A percentile compares a stretch with the other conserved stretches of the same genome.
phyloP scores from a whole-genome alignment of 371 early-diverging fungal species.

The Phascolomyces articulosus region DNA sequence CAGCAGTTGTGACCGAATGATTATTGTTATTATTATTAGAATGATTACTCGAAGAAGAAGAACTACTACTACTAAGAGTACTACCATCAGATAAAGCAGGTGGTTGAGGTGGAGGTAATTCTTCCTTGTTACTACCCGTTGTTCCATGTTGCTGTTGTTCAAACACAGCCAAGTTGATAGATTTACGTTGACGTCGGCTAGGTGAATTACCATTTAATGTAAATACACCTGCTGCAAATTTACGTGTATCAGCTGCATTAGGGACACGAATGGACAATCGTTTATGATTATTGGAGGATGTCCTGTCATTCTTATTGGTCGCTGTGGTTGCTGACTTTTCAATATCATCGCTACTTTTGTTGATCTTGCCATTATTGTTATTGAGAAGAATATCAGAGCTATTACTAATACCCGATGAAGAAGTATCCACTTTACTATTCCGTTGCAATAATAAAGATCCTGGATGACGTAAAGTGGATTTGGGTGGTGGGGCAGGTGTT shows the following conservation, averaged over 20 bases:
- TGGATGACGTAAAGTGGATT: constrained; percentile 26
- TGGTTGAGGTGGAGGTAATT: constrained; percentile 25
- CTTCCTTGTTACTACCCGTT: background rate
- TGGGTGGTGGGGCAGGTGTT: constrained; percentile 26
- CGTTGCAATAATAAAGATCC: constrained; percentile 32
- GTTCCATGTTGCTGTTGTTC: constrained; percentile 12
- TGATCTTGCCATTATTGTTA: background rate
- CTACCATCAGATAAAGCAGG: constrained; percentile 43
- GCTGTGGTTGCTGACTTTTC: too few species aligned
- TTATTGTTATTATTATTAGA: constrained; percentile 6
- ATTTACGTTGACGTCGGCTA: constrained; percentile 38
- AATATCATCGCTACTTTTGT: background rate
- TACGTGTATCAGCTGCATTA: constrained; percentile 27
- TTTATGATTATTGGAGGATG: constrained; percentile 29
- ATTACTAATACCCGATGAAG: constrained; percentile 10
- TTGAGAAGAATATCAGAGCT: background rate
- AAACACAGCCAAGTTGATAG: constrained; percentile 43
- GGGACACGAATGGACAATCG: constrained; percentile 44
- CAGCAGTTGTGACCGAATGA: background rate
- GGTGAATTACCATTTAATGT: constrained; percentile 26
- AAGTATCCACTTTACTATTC: constrained; percentile 36
- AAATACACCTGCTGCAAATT: constrained; percentile 30
- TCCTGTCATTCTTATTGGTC: too few species aligned
- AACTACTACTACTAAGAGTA: constrained; percentile 42
- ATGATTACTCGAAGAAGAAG: constrained; percentile 10